Evolutionary conservation across 352 stramenopile species (phyloP).

Genomic region (Globisporangium cystogenes): DNA sequence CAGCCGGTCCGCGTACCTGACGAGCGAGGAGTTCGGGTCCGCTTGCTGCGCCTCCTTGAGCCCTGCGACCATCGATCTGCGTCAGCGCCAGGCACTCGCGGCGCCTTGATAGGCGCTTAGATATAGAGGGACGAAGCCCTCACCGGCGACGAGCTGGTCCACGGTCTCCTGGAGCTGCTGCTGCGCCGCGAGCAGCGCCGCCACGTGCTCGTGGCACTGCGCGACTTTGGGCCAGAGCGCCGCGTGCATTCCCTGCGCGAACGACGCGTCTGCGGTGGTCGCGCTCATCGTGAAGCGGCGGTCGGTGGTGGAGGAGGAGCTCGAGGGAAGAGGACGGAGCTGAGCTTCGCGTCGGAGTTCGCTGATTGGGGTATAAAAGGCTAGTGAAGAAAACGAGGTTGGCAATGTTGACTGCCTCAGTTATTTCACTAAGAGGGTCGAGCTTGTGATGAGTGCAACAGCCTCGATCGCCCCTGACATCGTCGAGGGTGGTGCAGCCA

Average conservation of each 20-base stretch:
- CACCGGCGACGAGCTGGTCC: constrained; percentile 53
- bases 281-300: constrained; percentile 11
- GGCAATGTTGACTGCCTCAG: too few species aligned
- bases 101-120: too few species aligned
- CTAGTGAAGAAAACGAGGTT: too few species aligned
- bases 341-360: too few species aligned
- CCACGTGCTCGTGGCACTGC: constrained; percentile 73
- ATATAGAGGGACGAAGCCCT: too few species aligned
- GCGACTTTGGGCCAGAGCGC: constrained; percentile 81
- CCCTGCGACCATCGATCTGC: constrained; percentile 11
- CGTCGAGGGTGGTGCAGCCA: too few species aligned
- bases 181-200: constrained; percentile 59
- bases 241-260: constrained; percentile 76
- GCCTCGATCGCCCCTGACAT: too few species aligned
- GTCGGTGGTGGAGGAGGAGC: background rate
- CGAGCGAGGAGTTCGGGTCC: constrained; percentile 36
- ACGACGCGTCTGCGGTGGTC: constrained; percentile 19
- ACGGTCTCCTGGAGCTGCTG: constrained; percentile 67
- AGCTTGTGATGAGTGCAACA: too few species aligned
- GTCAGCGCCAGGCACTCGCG: background rate
- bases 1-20: constrained; percentile 69
- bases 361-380: too few species aligned
- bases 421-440: too few species aligned
- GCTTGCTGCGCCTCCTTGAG: constrained; percentile 60
- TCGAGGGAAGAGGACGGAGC: too few species aligned